Evolutionary conservation across 352 stramenopile genomes (phyloP).

Genomic region (Pythium rhizo-oryzae): DNA sequence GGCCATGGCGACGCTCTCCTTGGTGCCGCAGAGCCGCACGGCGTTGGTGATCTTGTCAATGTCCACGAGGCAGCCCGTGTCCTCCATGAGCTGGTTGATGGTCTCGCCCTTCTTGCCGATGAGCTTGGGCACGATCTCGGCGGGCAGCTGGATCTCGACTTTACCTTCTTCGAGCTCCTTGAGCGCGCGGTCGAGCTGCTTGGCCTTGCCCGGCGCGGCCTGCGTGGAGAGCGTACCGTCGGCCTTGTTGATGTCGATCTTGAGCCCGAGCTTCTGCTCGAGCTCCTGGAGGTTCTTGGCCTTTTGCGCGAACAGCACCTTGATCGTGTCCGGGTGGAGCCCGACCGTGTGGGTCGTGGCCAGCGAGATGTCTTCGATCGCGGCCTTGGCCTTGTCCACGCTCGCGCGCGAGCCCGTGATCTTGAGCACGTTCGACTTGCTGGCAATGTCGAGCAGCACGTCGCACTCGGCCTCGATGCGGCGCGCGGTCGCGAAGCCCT

Average conservation of each 20-base stretch:
- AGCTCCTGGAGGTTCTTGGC: constrained; percentile 72
- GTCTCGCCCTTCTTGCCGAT: constrained; percentile 87
- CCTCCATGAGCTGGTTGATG: constrained; percentile 84
- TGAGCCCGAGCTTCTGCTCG: constrained; percentile 56
- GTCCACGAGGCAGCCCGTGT: constrained; percentile 70
- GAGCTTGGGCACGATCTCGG: constrained; percentile 78
- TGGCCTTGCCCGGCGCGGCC: constrained; percentile 53
- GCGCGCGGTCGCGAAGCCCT: constrained; percentile 55
- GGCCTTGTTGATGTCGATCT: constrained; percentile 69
- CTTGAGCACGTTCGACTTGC: constrained; percentile 52
- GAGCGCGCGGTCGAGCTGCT: constrained; percentile 57
- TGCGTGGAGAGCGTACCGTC: constrained; percentile 68
- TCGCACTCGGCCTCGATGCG: constrained; percentile 61
- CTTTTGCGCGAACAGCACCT: constrained; percentile 78
- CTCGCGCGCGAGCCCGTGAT: constrained; percentile 61
- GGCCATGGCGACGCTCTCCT: constrained; percentile 56
- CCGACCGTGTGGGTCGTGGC: constrained; percentile 69
- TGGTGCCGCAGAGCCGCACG: constrained; percentile 63
- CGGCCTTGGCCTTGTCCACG: constrained; percentile 38
- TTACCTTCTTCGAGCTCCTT: constrained; percentile 56
- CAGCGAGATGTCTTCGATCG: constrained; percentile 73
- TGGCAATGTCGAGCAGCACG: constrained; percentile 67
- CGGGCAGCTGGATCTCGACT: constrained; percentile 61
- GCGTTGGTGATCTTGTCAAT: constrained; percentile 82
- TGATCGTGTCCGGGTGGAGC: constrained; percentile 75